Conservation (phyloP, 768 basidiomycete species). For the Austroboletus eburneus region DNA sequence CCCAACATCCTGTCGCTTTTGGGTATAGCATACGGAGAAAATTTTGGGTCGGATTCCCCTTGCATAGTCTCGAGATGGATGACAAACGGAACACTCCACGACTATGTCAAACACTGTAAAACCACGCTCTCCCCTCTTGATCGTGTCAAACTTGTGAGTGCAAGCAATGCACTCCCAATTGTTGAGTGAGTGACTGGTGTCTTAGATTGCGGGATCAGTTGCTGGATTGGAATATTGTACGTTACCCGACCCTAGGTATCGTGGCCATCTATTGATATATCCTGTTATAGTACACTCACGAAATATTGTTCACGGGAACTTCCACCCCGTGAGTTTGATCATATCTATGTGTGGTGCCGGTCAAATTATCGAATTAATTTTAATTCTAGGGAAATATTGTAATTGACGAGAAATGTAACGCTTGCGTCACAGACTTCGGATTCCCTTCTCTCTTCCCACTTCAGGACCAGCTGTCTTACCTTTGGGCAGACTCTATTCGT, state of each 20-base stretch:
- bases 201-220: not conserved
- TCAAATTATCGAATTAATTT: too few species aligned
- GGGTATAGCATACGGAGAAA: not conserved
- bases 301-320: not conserved
- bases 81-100: conserved; percentile 1
- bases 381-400: conserved; percentile 1
- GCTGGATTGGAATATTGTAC: conserved; percentile 1
- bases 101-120: not conserved
- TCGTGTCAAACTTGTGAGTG: conserved; percentile 2
- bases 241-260: not conserved
- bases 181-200: not conserved
- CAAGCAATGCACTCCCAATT: not conserved
- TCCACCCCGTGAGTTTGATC: too few species aligned
- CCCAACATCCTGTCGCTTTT: too few species aligned
- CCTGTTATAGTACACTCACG: not conserved
- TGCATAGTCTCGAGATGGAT: conserved; percentile 11
- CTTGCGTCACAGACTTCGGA: conserved; percentile 5
- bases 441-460: not conserved
- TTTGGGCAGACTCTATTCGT: not conserved
- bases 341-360: too few species aligned
- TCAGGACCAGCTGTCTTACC: not conserved
- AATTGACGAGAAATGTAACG: not conserved
- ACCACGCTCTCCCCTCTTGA: not conserved
- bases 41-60: conserved; percentile 1
- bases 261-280: too few species aligned